Evolutionary conservation across 208 protist genomes (phyloP), one percentile per base, ranked within the genome.

Genomic region (Trypanosoma mega): DNA sequence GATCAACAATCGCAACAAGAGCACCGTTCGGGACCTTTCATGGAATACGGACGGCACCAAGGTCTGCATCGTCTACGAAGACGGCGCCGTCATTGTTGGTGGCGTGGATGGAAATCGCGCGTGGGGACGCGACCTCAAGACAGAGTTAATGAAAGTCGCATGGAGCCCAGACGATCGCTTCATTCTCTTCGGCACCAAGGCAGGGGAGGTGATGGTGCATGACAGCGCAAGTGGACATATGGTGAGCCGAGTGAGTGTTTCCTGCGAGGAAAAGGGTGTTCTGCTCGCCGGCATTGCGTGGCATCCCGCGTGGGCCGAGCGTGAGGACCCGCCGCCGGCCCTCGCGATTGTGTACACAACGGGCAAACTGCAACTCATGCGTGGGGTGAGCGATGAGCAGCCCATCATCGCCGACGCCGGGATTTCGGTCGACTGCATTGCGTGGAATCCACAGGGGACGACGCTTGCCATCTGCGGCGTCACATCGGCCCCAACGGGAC

Each of bases 21-120:
- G 78, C 53, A 82, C 87, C 26, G 97, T 99, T 18, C 65, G 79
- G 11, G 96, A 98, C 62, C 84, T 99, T 59, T 52, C 77, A 43
- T 99, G 97, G 97, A 97, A 81, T 48, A 37, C 72, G 3, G 80
- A 98, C 20, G 97, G 97, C 8, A 87, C 96, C 50, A 92, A 96
- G 46, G 98, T 99, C 37, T 98, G 96, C 78, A 98, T 99, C 60
- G 82, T 92, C 21, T 99, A 99, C 76, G 96, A 96, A 49, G 97
- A 98, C 65, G 96, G 96, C 34, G 91, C 90, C 9, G 93, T 98
- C 9, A 98, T 98, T 68, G 93, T 99, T 21, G 97, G 97, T 29
- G 94, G 87, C 41, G 96, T 98, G 0, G 96, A 98, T 54, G 97
- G 97, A 34, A 97, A 95, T 53, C 80, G 97, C 14, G 57, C 97